Evolutionary conservation across 1,284 basidiomycete species (phyloP), one percentile per base, ranked within the genome.

Genomic region (Rugosomyces carneus): DNA sequence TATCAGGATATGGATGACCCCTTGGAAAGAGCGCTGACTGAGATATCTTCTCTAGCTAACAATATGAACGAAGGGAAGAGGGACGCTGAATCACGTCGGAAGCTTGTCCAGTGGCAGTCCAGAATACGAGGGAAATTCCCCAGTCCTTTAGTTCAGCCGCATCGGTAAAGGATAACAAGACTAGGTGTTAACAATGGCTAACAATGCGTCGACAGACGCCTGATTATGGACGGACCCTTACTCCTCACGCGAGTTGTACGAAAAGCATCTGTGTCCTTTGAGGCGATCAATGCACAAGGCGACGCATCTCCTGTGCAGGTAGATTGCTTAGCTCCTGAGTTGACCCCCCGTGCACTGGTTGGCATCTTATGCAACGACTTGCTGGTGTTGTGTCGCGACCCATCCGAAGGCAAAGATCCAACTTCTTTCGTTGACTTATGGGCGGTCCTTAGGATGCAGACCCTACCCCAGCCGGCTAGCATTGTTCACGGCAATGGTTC

Each of bases 61-160:
- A 88, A 89, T 59, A 95, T 97, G 90, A 97, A 97, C 64, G 93
- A 97, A 68, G 90, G 92, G 53, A 96, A 96, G 66, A 82, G 93
- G 13, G 93, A 96, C 57, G 78, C 90, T 2, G 93, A 97, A 67
- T 92, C 89, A 3, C 76, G 94, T 26, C 77, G 84, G 29, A 89
- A 90, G 57, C 76, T 97, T 23, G 88, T 94, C 18, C 81, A 87
- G 58, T 92, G 96, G 96, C 95, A 99, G 70, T 66, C 84, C 42
- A 77, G 91, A 55, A 96, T 99, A 58, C 77, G 85, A 35, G 92
- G 91, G 20, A 87, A 81, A 57, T 96, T 96, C 63, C 90, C 93
- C 2, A 94, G 91, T 49, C 94, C 96, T 8, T 73, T 99, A 35
- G 96, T 99, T 21, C 96, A 99, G 65, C 96, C 95, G 11, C 96